These are phyloP conservation scores for Fonsecaea monophora DNA, from an alignment of 2,329 filamentous ascomycete genomes.

Conservation along the genomic window DNA sequence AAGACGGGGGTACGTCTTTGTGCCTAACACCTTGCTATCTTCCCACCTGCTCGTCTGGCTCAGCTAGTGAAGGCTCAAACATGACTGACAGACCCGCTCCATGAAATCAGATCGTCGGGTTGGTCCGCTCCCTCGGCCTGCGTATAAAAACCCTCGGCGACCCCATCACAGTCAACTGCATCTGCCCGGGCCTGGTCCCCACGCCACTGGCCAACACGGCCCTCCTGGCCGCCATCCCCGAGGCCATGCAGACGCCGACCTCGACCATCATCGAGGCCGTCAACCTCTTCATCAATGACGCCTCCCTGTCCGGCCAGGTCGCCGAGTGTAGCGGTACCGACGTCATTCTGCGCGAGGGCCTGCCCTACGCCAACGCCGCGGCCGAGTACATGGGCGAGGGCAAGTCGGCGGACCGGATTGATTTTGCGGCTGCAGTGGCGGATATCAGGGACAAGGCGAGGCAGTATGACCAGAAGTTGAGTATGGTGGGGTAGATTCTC, in stretches of 20 bases:
- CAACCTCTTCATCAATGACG: not conserved
- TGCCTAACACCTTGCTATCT: no score
- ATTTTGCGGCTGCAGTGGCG: no score
- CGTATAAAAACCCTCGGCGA: not conserved
- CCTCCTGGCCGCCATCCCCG: not conserved
- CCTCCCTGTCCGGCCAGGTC: not conserved
- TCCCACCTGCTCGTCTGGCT: no score
- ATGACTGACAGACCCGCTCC: no score
- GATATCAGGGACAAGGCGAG: no score
- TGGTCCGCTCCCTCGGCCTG: not conserved
- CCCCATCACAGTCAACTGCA: constrained; percentile 2
- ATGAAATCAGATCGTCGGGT: not conserved
- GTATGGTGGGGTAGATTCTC: no score
- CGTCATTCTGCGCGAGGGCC: not conserved
- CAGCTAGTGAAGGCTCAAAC: no score
- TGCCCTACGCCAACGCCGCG: no score
- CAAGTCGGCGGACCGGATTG: no score
- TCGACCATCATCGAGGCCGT: not conserved
- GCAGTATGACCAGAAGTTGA: no score
- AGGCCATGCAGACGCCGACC: not conserved
- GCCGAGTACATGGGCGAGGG: no score
- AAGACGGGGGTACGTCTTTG: not conserved
- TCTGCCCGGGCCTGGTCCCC: not conserved
- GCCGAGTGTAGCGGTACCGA: not conserved
- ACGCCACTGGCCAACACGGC: not conserved